Evolutionary conservation across 1,284 basidiomycete species (phyloP).

Genomic region (Gomphus bonarii): DNA sequence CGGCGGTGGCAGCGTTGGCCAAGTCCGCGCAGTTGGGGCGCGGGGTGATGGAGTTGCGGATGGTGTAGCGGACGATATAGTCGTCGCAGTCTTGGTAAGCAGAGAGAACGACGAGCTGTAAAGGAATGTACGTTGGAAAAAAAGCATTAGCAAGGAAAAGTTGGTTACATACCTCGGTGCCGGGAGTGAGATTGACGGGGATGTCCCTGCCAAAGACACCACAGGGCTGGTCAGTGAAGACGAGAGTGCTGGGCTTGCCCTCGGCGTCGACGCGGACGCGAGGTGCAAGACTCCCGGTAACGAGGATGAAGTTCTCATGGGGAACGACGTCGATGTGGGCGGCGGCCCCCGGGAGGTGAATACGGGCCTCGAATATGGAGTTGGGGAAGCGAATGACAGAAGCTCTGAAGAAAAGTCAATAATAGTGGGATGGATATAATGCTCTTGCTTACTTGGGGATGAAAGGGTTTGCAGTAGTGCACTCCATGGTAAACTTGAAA

Average conservation of each 20-base stretch:
- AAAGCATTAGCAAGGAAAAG: neutral
- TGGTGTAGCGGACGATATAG: constrained; percentile 5
- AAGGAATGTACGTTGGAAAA: neutral
- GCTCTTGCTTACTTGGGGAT: constrained; percentile 1
- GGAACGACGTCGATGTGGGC: constrained; percentile 1
- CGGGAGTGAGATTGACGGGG: neutral
- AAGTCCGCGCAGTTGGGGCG: neutral
- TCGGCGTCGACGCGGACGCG: constrained; percentile 1
- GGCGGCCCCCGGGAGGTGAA: constrained; percentile 5
- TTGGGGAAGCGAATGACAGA: constrained; percentile 7
- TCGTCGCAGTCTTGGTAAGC: constrained; percentile 7
- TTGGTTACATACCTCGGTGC: neutral
- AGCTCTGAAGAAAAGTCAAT: neutral
- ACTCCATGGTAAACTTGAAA: neutral
- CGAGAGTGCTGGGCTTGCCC: neutral
- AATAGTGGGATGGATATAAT: neutral
- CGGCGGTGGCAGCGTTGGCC: neutral
- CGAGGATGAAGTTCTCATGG: constrained; percentile 5
- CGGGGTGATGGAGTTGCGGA: neutral
- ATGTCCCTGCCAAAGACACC: constrained; percentile 6
- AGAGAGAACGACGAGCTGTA: neutral
- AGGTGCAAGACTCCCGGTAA: constrained; percentile 4
- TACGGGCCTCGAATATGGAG: constrained; percentile 2
- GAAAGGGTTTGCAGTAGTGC: constrained; percentile 7
- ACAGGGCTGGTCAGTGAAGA: constrained; percentile 8